Conservation (phyloP, 2,329 filamentous ascomycete genomes). For the Exophiala lecanii-corni region DNA sequence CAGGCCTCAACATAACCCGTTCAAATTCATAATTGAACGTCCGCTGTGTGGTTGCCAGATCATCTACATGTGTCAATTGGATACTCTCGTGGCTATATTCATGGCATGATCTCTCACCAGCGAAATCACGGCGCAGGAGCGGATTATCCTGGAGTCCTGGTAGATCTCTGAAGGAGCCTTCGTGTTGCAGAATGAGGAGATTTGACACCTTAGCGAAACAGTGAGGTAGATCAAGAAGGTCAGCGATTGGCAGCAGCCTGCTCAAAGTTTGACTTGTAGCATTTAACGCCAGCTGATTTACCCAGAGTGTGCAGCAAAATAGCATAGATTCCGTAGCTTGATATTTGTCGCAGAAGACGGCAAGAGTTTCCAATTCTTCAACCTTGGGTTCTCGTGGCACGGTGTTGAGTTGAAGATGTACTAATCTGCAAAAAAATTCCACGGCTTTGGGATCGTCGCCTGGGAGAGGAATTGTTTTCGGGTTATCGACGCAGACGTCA, state of each 20-base stretch:
- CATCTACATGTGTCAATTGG: no score
- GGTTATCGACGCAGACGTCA: not conserved
- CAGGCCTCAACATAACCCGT: no score
- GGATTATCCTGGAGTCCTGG: no score
- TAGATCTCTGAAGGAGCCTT: no score
- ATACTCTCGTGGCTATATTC: no score
- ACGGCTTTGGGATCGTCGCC: not conserved
- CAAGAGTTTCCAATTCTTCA: not conserved
- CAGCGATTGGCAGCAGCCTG: not conserved
- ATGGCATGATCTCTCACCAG: no score
- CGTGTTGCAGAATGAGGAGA: no score
- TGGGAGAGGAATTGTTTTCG: not conserved
- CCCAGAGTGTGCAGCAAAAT: not conserved
- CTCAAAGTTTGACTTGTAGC: not conserved
- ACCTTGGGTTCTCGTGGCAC: not conserved
- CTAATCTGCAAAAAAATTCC: not conserved
- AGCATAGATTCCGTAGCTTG: not conserved
- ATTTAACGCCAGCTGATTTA: not conserved
- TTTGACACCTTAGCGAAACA: not conserved
- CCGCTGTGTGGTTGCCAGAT: no score
- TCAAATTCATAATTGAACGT: no score
- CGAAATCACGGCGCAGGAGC: no score
- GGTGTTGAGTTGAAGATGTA: not conserved
- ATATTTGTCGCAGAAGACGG: not conserved
- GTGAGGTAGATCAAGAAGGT: not conserved